Percentiles rank a stretch among this genome's conserved stretches.
phyloP scores from a whole-genome alignment of 2,329 filamentous ascomycete species.

The Emergomyces pasteurianus region DNA sequence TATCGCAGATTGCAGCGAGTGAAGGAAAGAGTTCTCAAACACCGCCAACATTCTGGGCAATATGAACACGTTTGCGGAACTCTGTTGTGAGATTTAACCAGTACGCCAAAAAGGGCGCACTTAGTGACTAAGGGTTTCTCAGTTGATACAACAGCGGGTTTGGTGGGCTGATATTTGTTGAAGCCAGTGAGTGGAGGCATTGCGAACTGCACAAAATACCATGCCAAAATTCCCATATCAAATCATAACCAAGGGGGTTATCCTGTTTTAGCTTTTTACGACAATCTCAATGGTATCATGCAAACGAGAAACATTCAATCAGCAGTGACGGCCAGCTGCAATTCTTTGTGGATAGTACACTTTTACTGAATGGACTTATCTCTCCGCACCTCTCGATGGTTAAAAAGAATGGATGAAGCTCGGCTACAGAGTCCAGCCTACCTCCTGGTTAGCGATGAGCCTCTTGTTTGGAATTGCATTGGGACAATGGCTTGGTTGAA shows the following conservation, averaged over 20 bases:
- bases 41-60: neutral
- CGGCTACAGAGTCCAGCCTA: conserved; percentile 34
- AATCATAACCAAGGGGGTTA: neutral
- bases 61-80: neutral
- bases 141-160: no score
- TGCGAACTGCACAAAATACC: neutral
- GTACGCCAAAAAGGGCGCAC: no score
- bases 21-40: neutral
- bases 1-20: neutral
- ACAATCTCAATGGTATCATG: neutral
- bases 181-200: neutral
- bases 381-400: conserved; percentile 25
- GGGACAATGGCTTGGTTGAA: neutral
- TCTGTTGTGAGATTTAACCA: no score
- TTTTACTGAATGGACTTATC: conserved; percentile 34
- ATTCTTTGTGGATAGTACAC: conserved; percentile 34
- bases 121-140: no score
- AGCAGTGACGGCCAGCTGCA: conserved; percentile 33
- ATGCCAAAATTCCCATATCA: neutral
- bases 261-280: neutral
- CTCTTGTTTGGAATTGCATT: neutral
- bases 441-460: neutral
- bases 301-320: conserved; percentile 27
- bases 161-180: no score
- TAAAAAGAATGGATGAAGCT: conserved; percentile 21